Evolutionary conservation across 345 rosid species (phyloP), one percentile per base, ranked within the genome.

Genomic region (Barbarea vulgaris): DNA sequence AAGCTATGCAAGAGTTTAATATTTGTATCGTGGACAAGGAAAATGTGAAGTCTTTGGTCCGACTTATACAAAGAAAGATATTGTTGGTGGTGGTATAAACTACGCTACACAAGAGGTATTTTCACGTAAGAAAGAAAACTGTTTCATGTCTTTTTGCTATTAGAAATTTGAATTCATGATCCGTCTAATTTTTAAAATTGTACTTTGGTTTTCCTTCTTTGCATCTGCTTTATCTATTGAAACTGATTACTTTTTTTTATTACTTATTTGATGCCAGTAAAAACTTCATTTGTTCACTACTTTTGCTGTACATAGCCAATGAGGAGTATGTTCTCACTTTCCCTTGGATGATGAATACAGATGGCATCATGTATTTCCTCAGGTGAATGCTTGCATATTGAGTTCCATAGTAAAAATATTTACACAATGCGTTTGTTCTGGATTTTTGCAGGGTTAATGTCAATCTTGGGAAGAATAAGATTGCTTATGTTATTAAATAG

Each of bases 231-330:
- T 64, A 18, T 70, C 31, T 73, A n/a, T n/a, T n/a, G n/a, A n/a
- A n/a, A n/a, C 62, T 47, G 65, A 46, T 51, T 68, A 47, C 53
- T 73, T 74, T 33, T 62, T n/a, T n/a, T n/a, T n/a, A n/a, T n/a
- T n/a, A n/a, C n/a, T n/a, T n/a, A n/a, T n/a, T n/a, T n/a, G n/a
- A n/a, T n/a, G n/a, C n/a, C n/a, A n/a, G n/a, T n/a, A n/a, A n/a
- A n/a, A n/a, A n/a, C n/a, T n/a, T n/a, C n/a, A n/a, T n/a, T n/a
- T 92, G 54, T 89, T 85, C 79, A 98, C 99, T 48, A 95, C 99
- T 7, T 73, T 90, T 84, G 87, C 94, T 78, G 97, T 95, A 81
- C 94, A 95, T 78, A 95, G 98, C 86, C 98, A 86, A 90, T 60
- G 97, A 95, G 81, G 99, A 95, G 98, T 95, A 92, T 74, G 97